Base-by-base conservation (phyloP, 192 early-diverging fungal genomes). In the Thamnidium elegans region DNA sequence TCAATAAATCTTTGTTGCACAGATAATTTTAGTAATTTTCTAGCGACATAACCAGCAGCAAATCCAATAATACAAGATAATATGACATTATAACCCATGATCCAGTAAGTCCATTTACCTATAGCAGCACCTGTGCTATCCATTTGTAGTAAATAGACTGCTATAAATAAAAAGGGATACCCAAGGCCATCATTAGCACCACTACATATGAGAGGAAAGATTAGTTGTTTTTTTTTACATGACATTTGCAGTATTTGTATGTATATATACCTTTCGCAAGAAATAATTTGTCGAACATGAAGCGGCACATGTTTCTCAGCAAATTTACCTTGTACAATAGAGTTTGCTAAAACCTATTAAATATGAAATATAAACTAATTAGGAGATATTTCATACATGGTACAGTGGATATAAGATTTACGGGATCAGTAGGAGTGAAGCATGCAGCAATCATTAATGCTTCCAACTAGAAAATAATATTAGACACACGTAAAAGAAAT, bases 351-450 rank as follows among this genome's bases (percentile, higher is more conserved):
- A 13, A 83, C 67, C 79, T 79, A 36, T 19, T 15, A 19, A 46
- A 8, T 55, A 19, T 42, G 39, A 20, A 10, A n/a, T 15, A 26
- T 10, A 65, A 13, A 17, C 21, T 17, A 10, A 31, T 13, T 4
- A 46, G 26, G n/a, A 15, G 14, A 46, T 8, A 26, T 20, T 36
- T 8, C 0, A 0, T 1, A 34, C 1, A 31, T 6, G 39, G 21
- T 19, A 34, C 9, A 14, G 14, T 30, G 15, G 10, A 32, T 19
- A 42, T 23, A 15, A 47, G 1, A 63, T 56, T 69, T 76, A 97
- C 94, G 0, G 95, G 95, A 77, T 97, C 95, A 1, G 95, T 97
- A 3, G 95, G 95, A 3, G 94, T 88, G 6, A 90, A 72, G 55
- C 92, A 95, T 0, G 94, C 84, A 9, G 89, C 87, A 50, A 97